Evolutionary conservation across 495 filamentous ascomycete genomes (phyloP).

Genomic region (Xeromyces bisporus): DNA sequence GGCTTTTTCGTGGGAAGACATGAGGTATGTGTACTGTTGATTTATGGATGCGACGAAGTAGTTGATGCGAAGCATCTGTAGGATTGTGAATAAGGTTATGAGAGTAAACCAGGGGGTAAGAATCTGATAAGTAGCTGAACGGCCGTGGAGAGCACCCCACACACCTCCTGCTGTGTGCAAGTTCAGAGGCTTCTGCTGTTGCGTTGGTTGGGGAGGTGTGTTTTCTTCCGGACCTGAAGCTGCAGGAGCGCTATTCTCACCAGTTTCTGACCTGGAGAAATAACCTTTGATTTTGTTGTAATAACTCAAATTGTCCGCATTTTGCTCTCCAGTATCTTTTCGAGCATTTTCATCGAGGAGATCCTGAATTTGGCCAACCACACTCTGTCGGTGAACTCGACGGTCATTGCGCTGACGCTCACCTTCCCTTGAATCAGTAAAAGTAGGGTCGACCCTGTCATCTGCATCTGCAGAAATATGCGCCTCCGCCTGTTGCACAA

Average conservation of each 20-base stretch:
- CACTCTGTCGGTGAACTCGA: conserved; percentile 43
- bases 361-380: conserved; percentile 56
- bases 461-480: conserved; percentile 26
- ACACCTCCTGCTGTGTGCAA: conserved; percentile 53
- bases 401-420: conserved; percentile 46
- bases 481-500: conserved; percentile 54
- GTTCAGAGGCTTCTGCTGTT: conserved; percentile 16
- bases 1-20: conserved; percentile 41
- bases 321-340: conserved; percentile 20
- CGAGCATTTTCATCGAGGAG: too few relatives aligned
- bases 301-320: conserved; percentile 2
- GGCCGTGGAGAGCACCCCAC: conserved; percentile 77
- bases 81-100: conserved; percentile 70
- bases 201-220: conserved; percentile 4
- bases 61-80: conserved; percentile 92
- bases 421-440: conserved; percentile 26
- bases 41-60: conserved; percentile 91
- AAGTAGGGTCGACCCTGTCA: conserved; percentile 43
- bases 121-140: conserved; percentile 58
- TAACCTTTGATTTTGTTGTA: conserved; percentile 2
- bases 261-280: not conserved
- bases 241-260: not conserved
- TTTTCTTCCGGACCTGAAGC: not conserved
- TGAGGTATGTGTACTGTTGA: conserved; percentile 65
- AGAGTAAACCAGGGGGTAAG: conserved; percentile 71